phyloP scores from a whole-genome alignment of 371 early-diverging fungal genomes.

The Funneliformis caledonium region DNA sequence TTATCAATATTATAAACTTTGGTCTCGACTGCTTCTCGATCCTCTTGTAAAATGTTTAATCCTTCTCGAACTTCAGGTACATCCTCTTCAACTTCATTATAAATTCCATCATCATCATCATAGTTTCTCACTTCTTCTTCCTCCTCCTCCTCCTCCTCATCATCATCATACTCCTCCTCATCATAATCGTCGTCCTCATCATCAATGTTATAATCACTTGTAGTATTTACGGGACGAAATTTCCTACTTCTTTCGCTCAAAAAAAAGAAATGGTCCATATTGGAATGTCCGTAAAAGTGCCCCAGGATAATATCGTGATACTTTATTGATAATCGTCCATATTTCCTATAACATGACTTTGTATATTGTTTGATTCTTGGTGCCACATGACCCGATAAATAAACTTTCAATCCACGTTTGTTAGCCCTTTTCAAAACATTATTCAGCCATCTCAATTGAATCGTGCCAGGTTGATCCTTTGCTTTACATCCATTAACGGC shows the following conservation, averaged over 20 bases:
- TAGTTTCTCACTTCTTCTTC: no score
- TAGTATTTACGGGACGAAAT: neutral
- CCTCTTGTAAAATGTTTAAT: no score
- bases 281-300: conserved; percentile 82
- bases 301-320: conserved; percentile 69
- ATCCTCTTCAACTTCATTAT: neutral
- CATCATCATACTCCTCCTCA: no score
- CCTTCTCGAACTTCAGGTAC: no score
- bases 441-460: conserved; percentile 74
- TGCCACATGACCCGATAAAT: conserved; percentile 79
- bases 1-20: conserved; percentile 27
- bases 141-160: no score
- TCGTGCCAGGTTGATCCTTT: conserved; percentile 61
- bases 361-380: conserved; percentile 72
- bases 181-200: no score
- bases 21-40: neutral
- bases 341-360: conserved; percentile 62
- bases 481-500: conserved; percentile 68
- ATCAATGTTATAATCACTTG: neutral
- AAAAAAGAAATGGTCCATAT: conserved; percentile 77
- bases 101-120: neutral
- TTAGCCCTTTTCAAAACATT: conserved; percentile 53
- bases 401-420: conserved; percentile 50
- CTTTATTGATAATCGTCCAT: conserved; percentile 60
- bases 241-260: conserved; percentile 45